Evolutionary conservation across 257 asterid species (phyloP).

Genomic region (Ilex aquifolium): DNA sequence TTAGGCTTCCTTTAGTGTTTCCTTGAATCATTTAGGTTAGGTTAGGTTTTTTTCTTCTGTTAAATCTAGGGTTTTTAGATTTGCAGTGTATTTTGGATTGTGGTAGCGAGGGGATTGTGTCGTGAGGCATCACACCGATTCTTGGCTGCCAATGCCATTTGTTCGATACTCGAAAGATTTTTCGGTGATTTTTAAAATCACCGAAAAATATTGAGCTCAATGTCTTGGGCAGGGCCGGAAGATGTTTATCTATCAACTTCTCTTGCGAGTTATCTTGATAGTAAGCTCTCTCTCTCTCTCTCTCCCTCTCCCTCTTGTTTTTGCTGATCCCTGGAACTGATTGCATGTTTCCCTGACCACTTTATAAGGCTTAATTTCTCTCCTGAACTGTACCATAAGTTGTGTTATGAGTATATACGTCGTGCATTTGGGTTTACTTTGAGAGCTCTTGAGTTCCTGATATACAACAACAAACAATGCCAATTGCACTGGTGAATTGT

Average conservation of each 20-base stretch:
- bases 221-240: conserved; percentile 99
- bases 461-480: neutral
- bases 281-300: conserved; percentile 35
- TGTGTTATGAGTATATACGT: too few relatives aligned
- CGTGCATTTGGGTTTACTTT: neutral
- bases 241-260: conserved; percentile 90
- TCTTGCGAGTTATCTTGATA: conserved; percentile 97
- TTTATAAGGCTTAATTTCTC: too few relatives aligned
- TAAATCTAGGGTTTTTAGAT: too few relatives aligned
- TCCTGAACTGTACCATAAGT: too few relatives aligned
- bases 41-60: too few relatives aligned
- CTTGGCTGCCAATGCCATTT: conserved; percentile 50
- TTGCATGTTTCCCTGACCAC: too few relatives aligned
- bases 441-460: neutral
- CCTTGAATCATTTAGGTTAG: too few relatives aligned
- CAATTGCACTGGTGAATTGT: neutral
- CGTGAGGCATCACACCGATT: neutral
- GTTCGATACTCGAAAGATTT: conserved; percentile 17
- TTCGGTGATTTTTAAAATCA: conserved; percentile 36
- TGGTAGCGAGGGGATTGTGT: too few relatives aligned
- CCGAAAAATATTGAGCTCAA: conserved; percentile 49
- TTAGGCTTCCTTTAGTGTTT: too few relatives aligned
- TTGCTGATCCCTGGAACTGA: neutral
- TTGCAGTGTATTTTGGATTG: too few relatives aligned
- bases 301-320: neutral